Percentiles rank a stretch among this genome's conserved stretches.
Evolutionary conservation across 352 stramenopile genomes (phyloP).

Genomic region (Bremia lactucae): DNA sequence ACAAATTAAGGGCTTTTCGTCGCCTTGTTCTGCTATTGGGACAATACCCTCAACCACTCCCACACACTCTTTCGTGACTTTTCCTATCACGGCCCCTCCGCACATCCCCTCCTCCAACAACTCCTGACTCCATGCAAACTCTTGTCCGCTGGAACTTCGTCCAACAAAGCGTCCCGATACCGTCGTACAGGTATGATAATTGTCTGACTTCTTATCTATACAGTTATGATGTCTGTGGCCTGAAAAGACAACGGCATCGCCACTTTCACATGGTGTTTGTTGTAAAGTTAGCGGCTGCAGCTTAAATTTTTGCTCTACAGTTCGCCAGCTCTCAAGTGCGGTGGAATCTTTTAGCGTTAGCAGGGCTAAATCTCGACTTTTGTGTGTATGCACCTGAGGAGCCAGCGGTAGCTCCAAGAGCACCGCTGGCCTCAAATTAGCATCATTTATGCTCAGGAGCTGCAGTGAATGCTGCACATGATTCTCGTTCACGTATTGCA

Average conservation of each 20-base stretch:
- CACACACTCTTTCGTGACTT: constrained; percentile 28
- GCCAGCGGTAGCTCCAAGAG: constrained; percentile 47
- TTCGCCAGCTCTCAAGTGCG: constrained; percentile 13
- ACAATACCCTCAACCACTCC: constrained; percentile 76
- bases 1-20: constrained; percentile 13
- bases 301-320: constrained; percentile 15
- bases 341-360: constrained; percentile 32
- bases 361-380: constrained; percentile 47
- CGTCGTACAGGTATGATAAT: constrained; percentile 26
- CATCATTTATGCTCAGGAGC: constrained; percentile 27
- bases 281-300: constrained; percentile 33
- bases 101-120: constrained; percentile 78
- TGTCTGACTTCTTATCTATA: constrained; percentile 6
- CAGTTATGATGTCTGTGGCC: constrained; percentile 31
- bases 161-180: constrained; percentile 53
- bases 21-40: constrained; percentile 19
- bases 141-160: constrained; percentile 42
- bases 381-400: constrained; percentile 40
- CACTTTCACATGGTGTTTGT: constrained; percentile 10
- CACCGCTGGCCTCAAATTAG: constrained; percentile 18
- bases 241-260: constrained; percentile 38
- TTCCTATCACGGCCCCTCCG: constrained; percentile 49
- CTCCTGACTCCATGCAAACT: constrained; percentile 64
- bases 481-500: constrained; percentile 70
- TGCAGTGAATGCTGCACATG: constrained; percentile 65